phyloP scores from a whole-genome alignment of 441 rosid species.

The Geranium incanum region DNA sequence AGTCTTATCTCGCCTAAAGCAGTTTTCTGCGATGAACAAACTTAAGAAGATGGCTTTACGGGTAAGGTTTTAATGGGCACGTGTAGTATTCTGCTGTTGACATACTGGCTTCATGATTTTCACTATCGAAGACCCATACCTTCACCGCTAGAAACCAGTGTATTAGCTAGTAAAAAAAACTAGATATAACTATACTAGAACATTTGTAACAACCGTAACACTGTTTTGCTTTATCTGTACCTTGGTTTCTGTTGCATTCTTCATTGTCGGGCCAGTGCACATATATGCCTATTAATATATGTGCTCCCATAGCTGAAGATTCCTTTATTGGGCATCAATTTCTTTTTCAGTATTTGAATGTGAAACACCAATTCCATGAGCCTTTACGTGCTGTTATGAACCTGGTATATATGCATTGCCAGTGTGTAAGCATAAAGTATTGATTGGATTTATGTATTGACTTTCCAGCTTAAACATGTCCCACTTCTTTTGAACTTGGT shows the following conservation, averaged over 20 bases:
- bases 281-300: neutral
- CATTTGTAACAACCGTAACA: neutral
- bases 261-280: too few relatives aligned
- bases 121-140: constrained; percentile 5
- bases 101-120: neutral
- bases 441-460: neutral
- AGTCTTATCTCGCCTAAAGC: constrained; percentile 57
- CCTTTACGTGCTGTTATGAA: neutral
- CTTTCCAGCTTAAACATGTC: too few relatives aligned
- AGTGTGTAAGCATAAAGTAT: neutral
- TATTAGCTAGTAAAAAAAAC: neutral
- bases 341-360: neutral
- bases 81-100: neutral
- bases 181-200: constrained; percentile 9
- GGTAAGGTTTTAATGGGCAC: constrained; percentile 31
- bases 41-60: constrained; percentile 85
- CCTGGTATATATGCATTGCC: neutral
- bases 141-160: neutral
- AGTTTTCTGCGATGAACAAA: constrained; percentile 83
- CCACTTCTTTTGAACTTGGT: too few relatives aligned
- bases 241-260: too few relatives aligned
- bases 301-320: neutral
- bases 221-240: too few relatives aligned
- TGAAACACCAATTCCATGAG: neutral
- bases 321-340: neutral